Conservation (phyloP, 768 basidiomycete species). For the Stropharia rugosoannulata region DNA sequence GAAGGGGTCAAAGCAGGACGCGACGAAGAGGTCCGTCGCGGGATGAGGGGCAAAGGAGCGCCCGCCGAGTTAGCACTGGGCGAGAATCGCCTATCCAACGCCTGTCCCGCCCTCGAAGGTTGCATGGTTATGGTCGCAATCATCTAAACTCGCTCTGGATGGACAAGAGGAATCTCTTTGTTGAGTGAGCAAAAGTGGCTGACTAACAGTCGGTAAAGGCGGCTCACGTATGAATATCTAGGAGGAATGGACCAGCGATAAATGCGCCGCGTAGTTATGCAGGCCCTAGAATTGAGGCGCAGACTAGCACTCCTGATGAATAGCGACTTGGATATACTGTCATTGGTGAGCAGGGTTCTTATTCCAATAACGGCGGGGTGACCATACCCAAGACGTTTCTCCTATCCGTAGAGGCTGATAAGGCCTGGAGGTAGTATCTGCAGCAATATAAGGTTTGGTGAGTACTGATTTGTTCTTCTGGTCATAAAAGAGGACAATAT, state of each 20-base stretch:
- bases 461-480: neutral
- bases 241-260: slow-evolving; percentile 1
- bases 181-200: slow-evolving; percentile 14
- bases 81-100: slow-evolving; percentile 30
- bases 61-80: slow-evolving; percentile 54
- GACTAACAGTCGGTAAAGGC: slow-evolving; percentile 10
- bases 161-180: slow-evolving; percentile 5
- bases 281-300: neutral
- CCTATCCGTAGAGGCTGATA: neutral
- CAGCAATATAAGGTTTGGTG: neutral
- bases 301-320: slow-evolving; percentile 1
- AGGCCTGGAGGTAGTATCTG: neutral
- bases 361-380: neutral
- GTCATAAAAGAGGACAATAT: neutral
- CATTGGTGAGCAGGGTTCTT: neutral
- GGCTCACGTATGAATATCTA: slow-evolving; percentile 6
- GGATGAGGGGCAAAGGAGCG: slow-evolving; percentile 61
- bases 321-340: neutral
- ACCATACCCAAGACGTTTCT: neutral
- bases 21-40: slow-evolving; percentile 41
- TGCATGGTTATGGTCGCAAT: slow-evolving; percentile 42
- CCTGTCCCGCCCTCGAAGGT: slow-evolving; percentile 33
- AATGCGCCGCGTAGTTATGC: slow-evolving; percentile 1
- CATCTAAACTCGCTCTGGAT: slow-evolving; percentile 27
- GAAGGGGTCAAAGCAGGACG: slow-evolving; percentile 21